phyloP scores from a whole-genome alignment of 2,329 filamentous ascomycete genomes.

The Colletotrichum nymphaeae region DNA sequence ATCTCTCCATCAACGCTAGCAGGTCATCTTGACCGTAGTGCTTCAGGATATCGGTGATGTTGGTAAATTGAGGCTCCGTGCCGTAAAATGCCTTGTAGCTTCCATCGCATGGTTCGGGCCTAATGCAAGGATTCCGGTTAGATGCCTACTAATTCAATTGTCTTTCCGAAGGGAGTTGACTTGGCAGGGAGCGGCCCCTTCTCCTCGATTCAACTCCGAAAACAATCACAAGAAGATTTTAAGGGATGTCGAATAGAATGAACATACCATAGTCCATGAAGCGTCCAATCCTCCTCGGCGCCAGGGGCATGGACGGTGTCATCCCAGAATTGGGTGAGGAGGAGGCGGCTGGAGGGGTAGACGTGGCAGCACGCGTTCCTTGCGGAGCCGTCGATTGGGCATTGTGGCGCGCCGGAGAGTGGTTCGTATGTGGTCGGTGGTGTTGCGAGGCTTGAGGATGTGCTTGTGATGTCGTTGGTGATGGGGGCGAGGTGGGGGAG shows the following conservation, averaged over 20 bases:
- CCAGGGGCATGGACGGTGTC: conserved; percentile 51
- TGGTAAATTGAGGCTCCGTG: conserved; percentile 54
- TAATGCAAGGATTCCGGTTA: conserved; percentile 28
- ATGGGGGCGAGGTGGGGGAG: conserved; percentile 12
- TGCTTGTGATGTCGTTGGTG: neutral
- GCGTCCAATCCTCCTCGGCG: conserved; percentile 56
- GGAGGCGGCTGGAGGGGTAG: conserved; percentile 52
- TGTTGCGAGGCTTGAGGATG: conserved; percentile 18
- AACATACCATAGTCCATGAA: conserved; percentile 56
- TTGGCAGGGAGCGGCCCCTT: neutral
- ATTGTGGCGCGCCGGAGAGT: conserved; percentile 49
- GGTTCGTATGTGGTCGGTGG: conserved; percentile 47
- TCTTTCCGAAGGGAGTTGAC: neutral
- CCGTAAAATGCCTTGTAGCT: conserved; percentile 56
- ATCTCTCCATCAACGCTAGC: conserved; percentile 53
- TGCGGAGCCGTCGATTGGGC: conserved; percentile 51
- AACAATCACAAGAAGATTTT: neutral
- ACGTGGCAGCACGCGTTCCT: conserved; percentile 56
- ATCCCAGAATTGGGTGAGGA: conserved; percentile 59
- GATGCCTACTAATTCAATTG: neutral
- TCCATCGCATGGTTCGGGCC: conserved; percentile 58
- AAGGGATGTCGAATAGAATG: neutral
- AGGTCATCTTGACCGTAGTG: conserved; percentile 52
- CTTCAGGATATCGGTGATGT: conserved; percentile 54
- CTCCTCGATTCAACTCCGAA: neutral